Evolutionary conservation across 495 filamentous ascomycete genomes (phyloP), one percentile per base, ranked within the genome.

Genomic region (Xylaria acuta): DNA sequence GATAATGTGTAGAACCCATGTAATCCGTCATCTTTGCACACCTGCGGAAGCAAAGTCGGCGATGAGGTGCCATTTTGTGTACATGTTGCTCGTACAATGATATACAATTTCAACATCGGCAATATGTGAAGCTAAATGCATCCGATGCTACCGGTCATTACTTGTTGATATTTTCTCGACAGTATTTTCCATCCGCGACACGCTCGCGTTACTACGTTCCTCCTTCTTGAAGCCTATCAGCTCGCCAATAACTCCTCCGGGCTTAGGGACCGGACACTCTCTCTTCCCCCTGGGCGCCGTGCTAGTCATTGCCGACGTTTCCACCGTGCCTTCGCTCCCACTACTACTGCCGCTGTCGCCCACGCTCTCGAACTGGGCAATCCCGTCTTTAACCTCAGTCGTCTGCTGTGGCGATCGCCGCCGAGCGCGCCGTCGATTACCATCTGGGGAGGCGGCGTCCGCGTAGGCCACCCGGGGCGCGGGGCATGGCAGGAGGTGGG

Each of bases 401-500:
- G 38, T 72, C 69, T 65, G 74, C 75, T 43, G 71, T 45, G 45
- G 69, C 56, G 22, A 83, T 6, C 82, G 12, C 45, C 65, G 54
- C 82, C 81, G 69, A 4, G 64, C 18, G 80, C 81, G 65, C 34
- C 76, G 74, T 76, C 85, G 84, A 43, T 83, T 83, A 51, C 84
- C 85, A 58, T 88, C 81, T 47, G 82, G 83, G 63, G 86, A 78
- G 40, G 84, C 80, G 75, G 87, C 91, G 79, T 95, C 92, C 75
- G 92, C 90, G 72, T 90, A 90, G 41, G 90, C 89, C 49, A 90
- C 85, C 71, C 92, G 87, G n/a, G 92, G 92, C 64, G 93, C 92
- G 5, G 96, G 96, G 81, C 96, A 99, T 1, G 96, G 96, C 58
- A 99, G 87, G n/a, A 97, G 77, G 77, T 99, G 96, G 34, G 96